phyloP scores from a whole-genome alignment of 192 early-diverging fungal species.

The Pilaira anomala region DNA sequence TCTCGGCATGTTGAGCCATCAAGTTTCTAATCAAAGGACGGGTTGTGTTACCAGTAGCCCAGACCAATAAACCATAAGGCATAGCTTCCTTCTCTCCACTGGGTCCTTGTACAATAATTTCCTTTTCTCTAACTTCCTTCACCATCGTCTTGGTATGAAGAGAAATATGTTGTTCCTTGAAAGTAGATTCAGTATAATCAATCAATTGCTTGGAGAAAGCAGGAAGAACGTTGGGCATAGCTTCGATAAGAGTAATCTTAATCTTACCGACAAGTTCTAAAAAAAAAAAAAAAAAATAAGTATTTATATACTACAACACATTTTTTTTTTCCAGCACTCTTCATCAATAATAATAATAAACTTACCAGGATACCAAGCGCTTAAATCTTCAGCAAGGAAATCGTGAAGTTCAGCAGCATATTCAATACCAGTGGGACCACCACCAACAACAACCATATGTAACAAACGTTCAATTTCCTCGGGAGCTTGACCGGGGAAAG shows the following conservation, averaged over 20 bases:
- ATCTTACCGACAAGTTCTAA: conserved; percentile 67
- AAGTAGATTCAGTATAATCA: conserved; percentile 76
- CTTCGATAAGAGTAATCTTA: conserved; percentile 78
- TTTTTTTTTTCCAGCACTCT: background rate
- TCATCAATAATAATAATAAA: conserved; percentile 30
- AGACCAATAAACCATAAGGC: conserved; percentile 78
- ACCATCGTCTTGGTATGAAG: conserved; percentile 77
- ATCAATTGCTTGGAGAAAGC: conserved; percentile 77
- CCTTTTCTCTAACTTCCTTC: conserved; percentile 71
- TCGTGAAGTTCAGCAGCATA: conserved; percentile 85
- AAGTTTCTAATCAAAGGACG: conserved; percentile 64
- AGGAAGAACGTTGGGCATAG: conserved; percentile 72
- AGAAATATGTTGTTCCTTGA: conserved; percentile 71
- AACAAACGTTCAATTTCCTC: conserved; percentile 70
- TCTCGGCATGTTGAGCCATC: conserved; percentile 56
- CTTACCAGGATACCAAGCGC: conserved; percentile 66
- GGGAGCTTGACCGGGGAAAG: conserved; percentile 70
- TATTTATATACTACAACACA: no score
- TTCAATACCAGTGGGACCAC: conserved; percentile 59
- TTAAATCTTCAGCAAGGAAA: conserved; percentile 73
- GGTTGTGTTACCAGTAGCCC: conserved; percentile 83
- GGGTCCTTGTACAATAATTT: conserved; percentile 63
- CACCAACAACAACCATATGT: conserved; percentile 79
- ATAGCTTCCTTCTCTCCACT: conserved; percentile 60
- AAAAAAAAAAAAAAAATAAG: background rate